Base-by-base conservation (phyloP, 2,329 filamentous ascomycete species). In the Pseudopyrenochaeta lycopersici region DNA sequence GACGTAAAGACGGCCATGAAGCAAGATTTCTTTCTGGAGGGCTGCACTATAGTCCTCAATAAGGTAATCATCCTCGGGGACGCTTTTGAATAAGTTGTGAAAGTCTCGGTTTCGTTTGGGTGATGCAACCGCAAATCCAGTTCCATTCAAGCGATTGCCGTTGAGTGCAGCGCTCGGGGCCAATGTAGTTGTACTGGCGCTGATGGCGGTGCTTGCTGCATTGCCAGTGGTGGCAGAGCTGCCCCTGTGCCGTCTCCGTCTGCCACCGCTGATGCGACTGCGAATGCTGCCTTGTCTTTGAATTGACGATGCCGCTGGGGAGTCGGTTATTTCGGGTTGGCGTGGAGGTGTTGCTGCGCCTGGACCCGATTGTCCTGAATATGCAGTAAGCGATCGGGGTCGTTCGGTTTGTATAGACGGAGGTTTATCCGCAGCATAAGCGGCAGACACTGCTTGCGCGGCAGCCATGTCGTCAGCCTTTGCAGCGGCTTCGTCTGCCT, bases 31-130 rank as follows among this genome's bases (percentile, higher is more conserved):
- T 62, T 93, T 88, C 76, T 99, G 95, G 54, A 99, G 77, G 3
- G 95, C 95, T 73, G 95, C 97, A 75, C 95, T 97, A 76, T 98
- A 99, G 75, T 99, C 95, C 72, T 99, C 95, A 62, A 99, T 98
- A 21, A 99, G 83, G 71, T 97, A 97, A 75, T 99, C 95, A 68
- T 99, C 95, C 63, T 98, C 94, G 1, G 96, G 95, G 0, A 99
- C 95, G 72, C 93, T 98, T 76, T 95, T 90, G 81, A 99, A 99
- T 2, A 97, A 80, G 54, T 85, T 85, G 75, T 99, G 95, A 68
- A 98, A 99, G 71, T 98, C 95, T 43, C 92, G 87, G 77, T 99
- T 99, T 51, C 96, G 87, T 79, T 95, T 97, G 75, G 96, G 96
- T 73, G 91, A 96, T 43, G 95, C 95, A 60, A 98, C 92, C 44